A percentile compares a stretch with the other conserved stretches of the same genome.
These are phyloP conservation scores for Peronospora destructor DNA, from an alignment of 352 stramenopile species.

Conservation along the genomic window DNA sequence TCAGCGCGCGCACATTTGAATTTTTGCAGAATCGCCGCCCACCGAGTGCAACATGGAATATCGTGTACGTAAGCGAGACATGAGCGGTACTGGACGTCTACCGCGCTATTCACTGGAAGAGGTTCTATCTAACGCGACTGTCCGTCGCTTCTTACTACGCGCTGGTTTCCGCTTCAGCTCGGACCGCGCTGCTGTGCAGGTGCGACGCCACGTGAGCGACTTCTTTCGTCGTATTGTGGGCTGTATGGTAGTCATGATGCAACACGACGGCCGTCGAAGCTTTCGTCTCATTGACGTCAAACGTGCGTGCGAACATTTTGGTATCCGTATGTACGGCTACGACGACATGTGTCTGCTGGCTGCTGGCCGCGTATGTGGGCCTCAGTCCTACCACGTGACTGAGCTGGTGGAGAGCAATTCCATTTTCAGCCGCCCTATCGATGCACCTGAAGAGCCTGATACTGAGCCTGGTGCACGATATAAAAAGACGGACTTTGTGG, in stretches of 20 bases:
- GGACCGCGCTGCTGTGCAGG: constrained; percentile 24
- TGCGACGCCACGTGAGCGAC: constrained; percentile 39
- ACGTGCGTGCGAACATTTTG: constrained; percentile 49
- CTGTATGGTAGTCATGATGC: constrained; percentile 43
- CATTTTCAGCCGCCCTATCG: constrained; percentile 21
- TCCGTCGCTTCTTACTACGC: constrained; percentile 68
- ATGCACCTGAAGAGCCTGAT: constrained; percentile 53
- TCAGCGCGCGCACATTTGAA: constrained; percentile 15
- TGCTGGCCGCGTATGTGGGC: constrained; percentile 15
- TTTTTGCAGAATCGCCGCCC: constrained; percentile 15
- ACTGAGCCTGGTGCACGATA: constrained; percentile 41
- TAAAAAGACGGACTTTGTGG: constrained; percentile 56
- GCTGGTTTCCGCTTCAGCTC: constrained; percentile 59
- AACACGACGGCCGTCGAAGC: constrained; percentile 34
- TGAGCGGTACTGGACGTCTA: constrained; percentile 13
- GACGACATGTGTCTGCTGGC: constrained; percentile 61
- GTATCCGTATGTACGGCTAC: constrained; percentile 74
- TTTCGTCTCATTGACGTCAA: constrained; percentile 65
- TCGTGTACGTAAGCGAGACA: constrained; percentile 45
- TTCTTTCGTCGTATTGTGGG: constrained; percentile 55
- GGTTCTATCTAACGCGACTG: constrained; percentile 33
- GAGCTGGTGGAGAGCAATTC: constrained; percentile 61
- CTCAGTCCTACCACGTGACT: constrained; percentile 52
- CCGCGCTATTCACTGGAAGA: constrained; percentile 23
- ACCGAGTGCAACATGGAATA: constrained; percentile 31